Base-by-base conservation (phyloP, 371 early-diverging fungal genomes). In the Mucor plumbeus region DNA sequence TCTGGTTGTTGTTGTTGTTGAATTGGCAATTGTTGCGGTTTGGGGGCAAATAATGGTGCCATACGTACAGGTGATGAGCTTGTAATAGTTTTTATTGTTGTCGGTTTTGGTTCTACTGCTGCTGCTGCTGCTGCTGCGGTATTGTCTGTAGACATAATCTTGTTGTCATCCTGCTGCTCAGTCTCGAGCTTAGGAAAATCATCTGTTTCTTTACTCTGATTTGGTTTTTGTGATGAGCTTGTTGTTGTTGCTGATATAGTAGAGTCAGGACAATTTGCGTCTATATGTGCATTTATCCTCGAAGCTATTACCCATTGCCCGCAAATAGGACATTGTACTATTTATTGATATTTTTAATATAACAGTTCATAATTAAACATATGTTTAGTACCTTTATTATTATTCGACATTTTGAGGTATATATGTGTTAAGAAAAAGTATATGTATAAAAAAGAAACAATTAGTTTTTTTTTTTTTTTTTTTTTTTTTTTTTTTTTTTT, bases 311-410 rank as follows among this genome's bases (percentile, higher is more conserved):
- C 74, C n/a, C 19, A 53, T 54, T 72, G 72, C 10, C 44, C 47
- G 48, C 81, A 78, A 60, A 81, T 78, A 5, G 78, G 81, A 33
- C 81, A 81, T 59, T 70, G 35, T 1, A 81, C 81, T 78, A 19
- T 19, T 11, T 38, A 11, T 38, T 7, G 7, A 11, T 38, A 9
- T 38, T 9, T 0, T 38, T 38, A 38, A 38, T 11, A 9, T 11
- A 7, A 3, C 38, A 7, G 1, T 5, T 4, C 1, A 0, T 38
- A 38, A 9, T 2, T 38, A 38, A 38, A 4, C 11, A 38, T 38
- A 38, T 38, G 38, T 1, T 3, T 11, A 38, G 5, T 38, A 38
- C 38, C 38, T 38, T 11, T 38, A 11, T 38, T 38, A 11, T 0
- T 38, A 38, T 38, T 38, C 5, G 38, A 38, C 38, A 38, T 38